Evolutionary conservation across 1,284 basidiomycete genomes (phyloP), one percentile per base, ranked within the genome.

Genomic region (Exobasidium rhododendri): DNA sequence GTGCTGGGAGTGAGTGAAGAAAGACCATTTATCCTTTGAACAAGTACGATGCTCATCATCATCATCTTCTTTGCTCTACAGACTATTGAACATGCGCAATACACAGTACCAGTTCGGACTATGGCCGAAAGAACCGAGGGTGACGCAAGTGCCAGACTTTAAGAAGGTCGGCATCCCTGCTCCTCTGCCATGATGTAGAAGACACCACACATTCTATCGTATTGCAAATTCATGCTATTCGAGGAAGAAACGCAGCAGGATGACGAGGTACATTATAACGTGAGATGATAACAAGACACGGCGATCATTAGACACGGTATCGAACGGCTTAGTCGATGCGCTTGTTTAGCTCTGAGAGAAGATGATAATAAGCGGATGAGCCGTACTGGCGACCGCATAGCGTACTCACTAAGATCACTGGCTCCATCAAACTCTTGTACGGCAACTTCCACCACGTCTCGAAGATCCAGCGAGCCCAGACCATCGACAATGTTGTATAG

Each of bases 1-100:
- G 56, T 68, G 65, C 56, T 76, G 70, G 69, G 74, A 76, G 52
- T 56, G 54, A 56, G 54, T 56, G 17, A n/a, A 17, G 11, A 32
- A 40, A 17, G 35, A 17, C 17, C 35, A 40, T 40, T 7, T 40
- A 10, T 40, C 35, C 35, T 17, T 13, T 3, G 17, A 17, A 26
- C 40, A n/a, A 17, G 28, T 53, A 32, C 29, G 17, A 32, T 29
- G 50, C 17, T 29, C 17, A 26, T 29, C 5, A n/a, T n/a, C n/a
- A n/a, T n/a, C n/a, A 40, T 17, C 17, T 40, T 40, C 17, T 40
- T 17, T 40, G 35, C 17, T 17, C 17, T 40, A 7, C 20, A 50
- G 47, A 31, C 20, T 50, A 20, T 20, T 50, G 10, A 50, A 50
- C 47, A 50, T 50, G 47, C 47, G 47, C 7, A 50, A 50, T 31